Percentiles rank a stretch among this genome's conserved stretches.
These are phyloP conservation scores for Candida verbasci DNA, from an alignment of 805 yeast genomes.

Conservation along the genomic window DNA sequence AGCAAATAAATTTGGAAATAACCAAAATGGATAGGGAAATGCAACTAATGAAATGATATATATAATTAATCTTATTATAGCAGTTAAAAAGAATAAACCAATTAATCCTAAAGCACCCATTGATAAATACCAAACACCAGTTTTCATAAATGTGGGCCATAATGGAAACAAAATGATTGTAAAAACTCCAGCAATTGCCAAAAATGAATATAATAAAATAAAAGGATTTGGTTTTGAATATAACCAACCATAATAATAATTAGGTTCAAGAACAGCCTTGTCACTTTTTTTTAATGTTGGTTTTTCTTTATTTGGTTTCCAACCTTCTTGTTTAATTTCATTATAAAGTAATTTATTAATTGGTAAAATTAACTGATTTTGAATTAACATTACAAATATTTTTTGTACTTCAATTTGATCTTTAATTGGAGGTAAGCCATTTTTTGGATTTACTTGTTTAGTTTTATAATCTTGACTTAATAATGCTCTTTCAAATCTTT, in stretches of 20 bases:
- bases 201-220: slow-evolving; percentile 57
- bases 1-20: slow-evolving; percentile 92
- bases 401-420: slow-evolving; percentile 55
- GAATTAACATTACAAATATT: slow-evolving; percentile 63
- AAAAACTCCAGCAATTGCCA: slow-evolving; percentile 62
- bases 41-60: slow-evolving; percentile 56
- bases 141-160: slow-evolving; percentile 90
- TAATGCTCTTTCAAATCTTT: slow-evolving; percentile 78
- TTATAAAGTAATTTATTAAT: slow-evolving; percentile 67
- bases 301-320: slow-evolving; percentile 56
- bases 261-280: slow-evolving; percentile 57
- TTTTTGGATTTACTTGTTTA: slow-evolving; percentile 44
- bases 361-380: slow-evolving; percentile 70
- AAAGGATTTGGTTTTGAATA: slow-evolving; percentile 69
- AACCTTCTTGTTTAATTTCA: slow-evolving; percentile 57
- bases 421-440: slow-evolving; percentile 39
- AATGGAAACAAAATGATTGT: slow-evolving; percentile 78
- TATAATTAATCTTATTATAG: slow-evolving; percentile 72
- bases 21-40: slow-evolving; percentile 80
- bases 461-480: slow-evolving; percentile 64
- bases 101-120: slow-evolving; percentile 71
- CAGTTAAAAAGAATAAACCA: slow-evolving; percentile 69
- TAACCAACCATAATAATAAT: slow-evolving; percentile 80
- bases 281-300: slow-evolving; percentile 57
- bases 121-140: slow-evolving; percentile 86